Evolutionary conservation across 208 protist species (phyloP).

Genomic region (Acanthamoeba lenticulata): DNA sequence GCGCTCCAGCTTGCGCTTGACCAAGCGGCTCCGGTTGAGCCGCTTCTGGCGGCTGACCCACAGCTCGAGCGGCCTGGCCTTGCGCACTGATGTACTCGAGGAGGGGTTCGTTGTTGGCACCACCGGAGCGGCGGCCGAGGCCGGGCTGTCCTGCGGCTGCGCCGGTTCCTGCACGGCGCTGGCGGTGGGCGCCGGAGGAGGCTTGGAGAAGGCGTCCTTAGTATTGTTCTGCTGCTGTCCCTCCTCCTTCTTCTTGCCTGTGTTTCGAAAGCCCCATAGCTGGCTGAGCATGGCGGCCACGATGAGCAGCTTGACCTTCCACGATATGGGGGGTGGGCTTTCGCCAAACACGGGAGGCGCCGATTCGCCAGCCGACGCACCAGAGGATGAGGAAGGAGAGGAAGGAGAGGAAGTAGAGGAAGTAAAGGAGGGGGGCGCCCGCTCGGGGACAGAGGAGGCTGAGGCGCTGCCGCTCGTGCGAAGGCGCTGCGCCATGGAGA

Average conservation of each 20-base stretch:
- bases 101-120: not conserved
- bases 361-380: not conserved
- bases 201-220: no score
- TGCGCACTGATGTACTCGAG: not conserved
- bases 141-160: not conserved
- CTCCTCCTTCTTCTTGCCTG: not conserved
- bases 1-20: not conserved
- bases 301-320: not conserved
- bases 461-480: not conserved
- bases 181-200: not conserved
- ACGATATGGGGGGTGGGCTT: not conserved
- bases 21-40: not conserved
- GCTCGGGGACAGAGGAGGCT: no score
- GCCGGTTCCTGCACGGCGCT: not conserved
- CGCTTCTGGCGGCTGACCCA: not conserved
- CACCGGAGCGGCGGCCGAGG: not conserved
- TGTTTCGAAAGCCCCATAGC: not conserved
- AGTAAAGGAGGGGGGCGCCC: no score
- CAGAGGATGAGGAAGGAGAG: not conserved
- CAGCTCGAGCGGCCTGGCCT: slow-evolving; percentile 3
- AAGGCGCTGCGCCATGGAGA: not conserved
- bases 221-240: not conserved
- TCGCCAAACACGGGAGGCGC: not conserved
- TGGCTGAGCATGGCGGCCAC: not conserved
- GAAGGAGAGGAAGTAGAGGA: not conserved